A percentile compares a stretch with the other conserved stretches of the same genome.
phyloP scores from a whole-genome alignment of 1,284 basidiomycete genomes.

The Tetrapyrgos nigripes region DNA sequence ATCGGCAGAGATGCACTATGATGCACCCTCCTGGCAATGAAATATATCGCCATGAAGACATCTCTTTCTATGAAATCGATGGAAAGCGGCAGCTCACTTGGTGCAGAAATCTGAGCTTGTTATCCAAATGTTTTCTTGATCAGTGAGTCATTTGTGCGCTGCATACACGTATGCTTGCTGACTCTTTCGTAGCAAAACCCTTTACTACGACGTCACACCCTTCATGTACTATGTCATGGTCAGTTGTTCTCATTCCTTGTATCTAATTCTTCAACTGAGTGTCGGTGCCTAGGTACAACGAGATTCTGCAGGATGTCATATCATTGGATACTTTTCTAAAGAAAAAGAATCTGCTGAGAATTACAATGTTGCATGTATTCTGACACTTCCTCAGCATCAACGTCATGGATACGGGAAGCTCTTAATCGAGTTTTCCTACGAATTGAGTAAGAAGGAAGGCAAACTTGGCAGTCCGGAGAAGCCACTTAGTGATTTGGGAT shows the following conservation, averaged over 20 bases:
- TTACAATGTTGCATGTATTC: slow-evolving; percentile 99
- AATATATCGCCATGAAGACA: slow-evolving; percentile 96
- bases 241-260: slow-evolving; percentile 30
- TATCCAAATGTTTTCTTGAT: slow-evolving; percentile 98
- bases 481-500: slow-evolving; percentile 93
- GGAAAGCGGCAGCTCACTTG: slow-evolving; percentile 95
- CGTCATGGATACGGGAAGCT: slow-evolving; percentile 95
- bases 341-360: slow-evolving; percentile 98
- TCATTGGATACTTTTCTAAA: slow-evolving; percentile 99
- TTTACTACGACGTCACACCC: slow-evolving; percentile 99
- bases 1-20: slow-evolving; percentile 91
- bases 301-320: slow-evolving; percentile 91
- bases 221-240: slow-evolving; percentile 99
- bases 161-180: slow-evolving; percentile 22
- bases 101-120: slow-evolving; percentile 96
- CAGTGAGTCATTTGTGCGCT: slow-evolving; percentile 64
- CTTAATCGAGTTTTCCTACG: slow-evolving; percentile 98
- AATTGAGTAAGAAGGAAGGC: slow-evolving; percentile 95
- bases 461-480: slow-evolving; percentile 98
- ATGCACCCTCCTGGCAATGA: slow-evolving; percentile 99
- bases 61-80: slow-evolving; percentile 99
- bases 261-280: slow-evolving; percentile 18
- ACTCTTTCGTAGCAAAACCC: slow-evolving; percentile 79
- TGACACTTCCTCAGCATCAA: slow-evolving; percentile 97
- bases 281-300: slow-evolving; percentile 68